Base-by-base conservation (phyloP, 176 grass and related monocot genomes). In the Aegilops speltoides region DNA sequence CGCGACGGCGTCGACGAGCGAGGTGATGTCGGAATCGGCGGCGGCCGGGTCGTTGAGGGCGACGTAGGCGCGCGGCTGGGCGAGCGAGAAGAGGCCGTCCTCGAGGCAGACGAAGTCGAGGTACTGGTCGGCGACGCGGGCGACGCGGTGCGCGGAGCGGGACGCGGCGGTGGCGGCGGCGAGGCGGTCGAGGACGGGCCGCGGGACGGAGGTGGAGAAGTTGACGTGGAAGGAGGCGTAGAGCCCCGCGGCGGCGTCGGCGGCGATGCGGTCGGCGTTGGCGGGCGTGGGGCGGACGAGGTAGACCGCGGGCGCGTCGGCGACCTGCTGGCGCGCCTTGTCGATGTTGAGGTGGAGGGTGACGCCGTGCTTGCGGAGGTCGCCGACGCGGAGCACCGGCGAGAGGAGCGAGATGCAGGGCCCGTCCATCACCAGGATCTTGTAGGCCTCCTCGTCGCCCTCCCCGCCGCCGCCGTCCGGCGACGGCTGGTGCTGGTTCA, bases 21-120 rank as follows among this genome's bases (percentile, higher is more conserved):
- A 77, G 12, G 90, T 88, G 76, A 98, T 98, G 80, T 98, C 96
- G 0, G 80, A 74, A 10, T 96, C 96, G 5, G 88, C 91, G 3
- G 93, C 91, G 5, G 93, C 87, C 56, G 93, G 96, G 63, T 98
- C 93, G 74, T 98, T 98, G 41, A 98, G 89, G 33, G 91, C 88
- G 78, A 98, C 73, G 56, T 98, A 98, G 37, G 96, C 88, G 78
- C 83, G 86, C 1, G 91, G 88, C 88, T 95, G 93, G 32, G 91
- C 90, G 29, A 98, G 93, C 22, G 96, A 95, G 89, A 98, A 98
- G 62, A 98, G 91, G 8, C 80, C 84, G 31, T 98, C 93, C 84
- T 98, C 96, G 17, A 98, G 89, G 76, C 93, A 93, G 57, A 95
- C 88, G 84, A 98, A 98, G 79, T 98, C 96, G 32, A 98, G 77